phyloP scores from a whole-genome alignment of 495 filamentous ascomycete genomes.

The Tuber aestivum region DNA sequence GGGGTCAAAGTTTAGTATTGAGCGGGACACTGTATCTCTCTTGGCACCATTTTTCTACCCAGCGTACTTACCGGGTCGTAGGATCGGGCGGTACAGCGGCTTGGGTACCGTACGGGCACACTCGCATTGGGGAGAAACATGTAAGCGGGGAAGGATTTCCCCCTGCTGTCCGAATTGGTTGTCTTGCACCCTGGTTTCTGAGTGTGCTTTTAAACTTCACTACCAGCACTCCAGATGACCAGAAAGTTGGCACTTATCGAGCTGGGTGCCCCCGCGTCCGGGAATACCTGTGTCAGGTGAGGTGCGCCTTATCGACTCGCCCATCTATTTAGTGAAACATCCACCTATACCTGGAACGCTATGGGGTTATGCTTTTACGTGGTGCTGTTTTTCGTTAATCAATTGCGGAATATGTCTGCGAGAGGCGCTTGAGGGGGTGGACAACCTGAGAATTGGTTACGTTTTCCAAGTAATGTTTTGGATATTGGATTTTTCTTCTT shows the following conservation, averaged over 20 bases:
- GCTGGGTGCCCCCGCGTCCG: background rate
- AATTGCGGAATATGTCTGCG: background rate
- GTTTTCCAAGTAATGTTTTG: background rate
- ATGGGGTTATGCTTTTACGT: background rate
- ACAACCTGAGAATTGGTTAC: background rate
- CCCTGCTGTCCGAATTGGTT: background rate
- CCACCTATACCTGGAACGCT: background rate
- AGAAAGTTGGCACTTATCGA: background rate
- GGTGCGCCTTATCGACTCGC: background rate
- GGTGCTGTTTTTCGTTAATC: background rate
- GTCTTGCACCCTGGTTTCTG: background rate
- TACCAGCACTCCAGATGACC: background rate
- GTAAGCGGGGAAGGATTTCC: background rate
- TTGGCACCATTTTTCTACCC: background rate
- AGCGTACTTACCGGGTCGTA: background rate
- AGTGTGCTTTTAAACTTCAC: background rate
- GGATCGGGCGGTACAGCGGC: background rate
- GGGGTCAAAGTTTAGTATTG: too few species aligned
- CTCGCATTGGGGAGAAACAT: too few species aligned
- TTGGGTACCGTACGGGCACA: too few species aligned
- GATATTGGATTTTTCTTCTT: too few species aligned
- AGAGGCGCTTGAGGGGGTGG: background rate
- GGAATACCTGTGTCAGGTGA: background rate
- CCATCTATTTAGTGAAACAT: background rate
- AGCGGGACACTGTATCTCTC: too few species aligned